phyloP scores from a whole-genome alignment of 176 grass and related monocot genomes.

The Tillandsia leiboldiana region DNA sequence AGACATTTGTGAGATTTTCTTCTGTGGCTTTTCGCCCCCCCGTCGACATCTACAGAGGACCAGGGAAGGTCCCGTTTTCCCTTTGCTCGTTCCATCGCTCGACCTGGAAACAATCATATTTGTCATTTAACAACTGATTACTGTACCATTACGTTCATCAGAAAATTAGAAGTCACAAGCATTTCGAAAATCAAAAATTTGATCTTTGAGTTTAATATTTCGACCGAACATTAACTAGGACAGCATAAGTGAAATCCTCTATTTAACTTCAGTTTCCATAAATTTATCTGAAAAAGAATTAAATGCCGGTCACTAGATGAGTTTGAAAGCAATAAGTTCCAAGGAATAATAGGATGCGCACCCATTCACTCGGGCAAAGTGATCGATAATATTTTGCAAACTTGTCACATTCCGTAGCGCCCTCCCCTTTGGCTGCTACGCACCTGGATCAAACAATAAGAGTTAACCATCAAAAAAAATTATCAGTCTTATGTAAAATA shows the following conservation, averaged over 20 bases:
- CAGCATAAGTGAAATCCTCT: too few species aligned
- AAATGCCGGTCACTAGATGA: background rate
- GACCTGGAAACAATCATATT: constrained; percentile 36
- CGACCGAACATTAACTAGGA: too few species aligned
- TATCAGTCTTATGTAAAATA: background rate
- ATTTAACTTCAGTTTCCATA: too few species aligned
- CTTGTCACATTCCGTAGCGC: constrained; percentile 63
- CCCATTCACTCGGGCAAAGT: constrained; percentile 84
- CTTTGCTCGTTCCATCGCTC: constrained; percentile 95
- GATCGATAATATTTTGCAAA: constrained; percentile 75
- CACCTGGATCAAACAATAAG: constrained; percentile 37
- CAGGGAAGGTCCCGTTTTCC: constrained; percentile 86
- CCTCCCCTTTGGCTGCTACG: constrained; percentile 66
- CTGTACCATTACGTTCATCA: background rate
- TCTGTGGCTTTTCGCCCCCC: too few species aligned
- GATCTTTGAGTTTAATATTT: too few species aligned
- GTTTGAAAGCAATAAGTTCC: background rate
- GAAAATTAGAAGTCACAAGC: too few species aligned
- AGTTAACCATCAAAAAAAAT: background rate
- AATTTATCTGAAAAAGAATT: too few species aligned
- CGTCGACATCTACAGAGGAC: constrained; percentile 41
- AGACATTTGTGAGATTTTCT: background rate
- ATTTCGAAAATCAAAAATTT: too few species aligned
- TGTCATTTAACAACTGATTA: background rate
- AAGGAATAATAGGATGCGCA: constrained; percentile 27